Percentiles rank a stretch among this genome's conserved stretches.
Conservation (phyloP, 2,329 filamentous ascomycete species). For the Aspergillus sp. region DNA sequence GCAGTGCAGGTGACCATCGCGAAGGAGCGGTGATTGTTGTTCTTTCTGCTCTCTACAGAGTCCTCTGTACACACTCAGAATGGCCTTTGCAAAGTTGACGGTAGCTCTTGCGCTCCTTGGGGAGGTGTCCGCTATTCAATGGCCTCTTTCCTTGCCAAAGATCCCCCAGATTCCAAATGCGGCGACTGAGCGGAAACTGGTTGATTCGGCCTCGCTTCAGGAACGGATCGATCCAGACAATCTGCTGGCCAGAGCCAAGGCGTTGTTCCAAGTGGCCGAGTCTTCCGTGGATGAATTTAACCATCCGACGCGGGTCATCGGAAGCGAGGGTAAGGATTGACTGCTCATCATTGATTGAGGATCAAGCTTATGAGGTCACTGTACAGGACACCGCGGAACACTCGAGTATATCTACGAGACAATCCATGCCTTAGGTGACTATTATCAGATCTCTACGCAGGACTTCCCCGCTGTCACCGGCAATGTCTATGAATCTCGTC, state of each 20-base stretch:
- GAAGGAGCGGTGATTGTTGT: not conserved
- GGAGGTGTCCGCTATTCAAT: constrained; percentile 12
- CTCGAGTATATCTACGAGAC: constrained; percentile 56
- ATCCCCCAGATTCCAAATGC: constrained; percentile 9
- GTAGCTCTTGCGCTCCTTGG: constrained; percentile 6
- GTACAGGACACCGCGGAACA: constrained; percentile 52
- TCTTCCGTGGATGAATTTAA: constrained; percentile 54
- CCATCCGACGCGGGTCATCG: constrained; percentile 65
- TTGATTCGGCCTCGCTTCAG: constrained; percentile 41
- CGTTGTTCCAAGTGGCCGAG: constrained; percentile 58
- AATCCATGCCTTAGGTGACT: constrained; percentile 35
- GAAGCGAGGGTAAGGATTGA: constrained; percentile 49
- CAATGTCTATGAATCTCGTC: constrained; percentile 53
- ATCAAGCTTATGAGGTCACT: not conserved
- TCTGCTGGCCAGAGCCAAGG: constrained; percentile 53
- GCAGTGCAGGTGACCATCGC: no score
- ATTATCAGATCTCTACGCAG: constrained; percentile 41
- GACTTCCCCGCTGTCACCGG: constrained; percentile 56
- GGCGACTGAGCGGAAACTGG: constrained; percentile 23
- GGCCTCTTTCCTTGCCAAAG: constrained; percentile 9
- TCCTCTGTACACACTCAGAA: not conserved
- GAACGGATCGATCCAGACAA: constrained; percentile 49
- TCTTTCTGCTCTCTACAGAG: not conserved
- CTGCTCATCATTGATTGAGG: not conserved
- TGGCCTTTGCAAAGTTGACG: not conserved